Conservation (phyloP, 352 stramenopile species). For the Pythium inflatum region DNA sequence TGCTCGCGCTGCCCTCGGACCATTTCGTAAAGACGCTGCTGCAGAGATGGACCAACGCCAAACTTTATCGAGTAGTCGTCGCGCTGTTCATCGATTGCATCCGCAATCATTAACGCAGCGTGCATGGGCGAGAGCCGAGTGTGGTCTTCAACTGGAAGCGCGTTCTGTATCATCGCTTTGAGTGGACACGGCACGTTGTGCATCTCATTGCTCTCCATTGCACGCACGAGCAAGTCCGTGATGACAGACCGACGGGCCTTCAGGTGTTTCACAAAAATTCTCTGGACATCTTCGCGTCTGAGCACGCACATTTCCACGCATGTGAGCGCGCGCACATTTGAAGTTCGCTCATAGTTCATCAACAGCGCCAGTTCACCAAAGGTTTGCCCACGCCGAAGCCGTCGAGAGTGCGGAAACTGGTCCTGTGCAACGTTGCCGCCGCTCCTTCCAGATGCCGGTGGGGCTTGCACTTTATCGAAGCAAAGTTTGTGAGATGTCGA, state of each 20-base stretch:
- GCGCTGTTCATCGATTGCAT: neutral
- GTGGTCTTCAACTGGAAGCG: neutral
- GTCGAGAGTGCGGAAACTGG: neutral
- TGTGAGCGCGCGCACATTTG: conserved; percentile 35
- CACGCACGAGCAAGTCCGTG: neutral
- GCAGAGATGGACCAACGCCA: neutral
- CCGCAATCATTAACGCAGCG: neutral
- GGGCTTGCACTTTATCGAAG: neutral
- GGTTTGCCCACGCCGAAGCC: conserved; percentile 31
- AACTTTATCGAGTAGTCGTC: neutral
- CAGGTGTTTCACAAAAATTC: conserved; percentile 25
- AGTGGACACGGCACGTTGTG: neutral
- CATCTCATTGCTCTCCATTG: neutral
- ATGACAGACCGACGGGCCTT: neutral
- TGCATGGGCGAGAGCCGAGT: neutral
- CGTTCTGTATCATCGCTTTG: neutral
- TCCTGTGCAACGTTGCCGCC: neutral
- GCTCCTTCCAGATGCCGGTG: neutral
- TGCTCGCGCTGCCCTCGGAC: neutral
- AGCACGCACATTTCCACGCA: conserved; percentile 51
- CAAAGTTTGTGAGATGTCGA: neutral
- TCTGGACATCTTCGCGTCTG: conserved; percentile 34
- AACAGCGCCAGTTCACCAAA: conserved; percentile 56
- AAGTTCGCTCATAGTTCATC: conserved; percentile 48
- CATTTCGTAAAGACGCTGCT: neutral